A percentile compares a stretch with the other conserved stretches of the same genome.
These are phyloP conservation scores for Arthrinium puccinioides DNA, from an alignment of 2,329 filamentous ascomycete genomes.

Conservation along the genomic window DNA sequence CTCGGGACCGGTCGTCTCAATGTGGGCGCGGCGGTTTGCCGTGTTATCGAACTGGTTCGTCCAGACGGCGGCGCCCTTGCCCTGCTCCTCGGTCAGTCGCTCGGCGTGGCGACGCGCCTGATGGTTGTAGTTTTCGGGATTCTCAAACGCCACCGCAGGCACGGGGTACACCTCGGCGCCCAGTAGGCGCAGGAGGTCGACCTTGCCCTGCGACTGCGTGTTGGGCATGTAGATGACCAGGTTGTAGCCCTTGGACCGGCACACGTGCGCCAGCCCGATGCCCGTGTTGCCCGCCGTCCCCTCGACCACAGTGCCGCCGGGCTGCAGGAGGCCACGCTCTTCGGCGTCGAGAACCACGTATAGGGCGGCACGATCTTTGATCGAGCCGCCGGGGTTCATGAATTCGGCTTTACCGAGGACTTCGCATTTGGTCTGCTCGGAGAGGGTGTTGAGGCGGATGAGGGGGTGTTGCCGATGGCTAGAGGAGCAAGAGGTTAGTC, in stretches of 20 bases:
- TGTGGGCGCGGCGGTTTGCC: constrained; percentile 87
- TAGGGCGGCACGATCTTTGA: constrained; percentile 93
- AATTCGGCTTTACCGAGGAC: constrained; percentile 97
- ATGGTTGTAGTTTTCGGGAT: constrained; percentile 97
- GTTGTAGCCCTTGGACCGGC: constrained; percentile 83
- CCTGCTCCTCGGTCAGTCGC: constrained; percentile 55
- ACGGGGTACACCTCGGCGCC: constrained; percentile 96
- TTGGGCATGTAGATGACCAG: constrained; percentile 99
- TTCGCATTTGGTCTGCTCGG: constrained; percentile 85
- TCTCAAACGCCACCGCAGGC: constrained; percentile 89
- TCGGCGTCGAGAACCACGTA: constrained; percentile 94
- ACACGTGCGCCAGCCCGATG: constrained; percentile 95
- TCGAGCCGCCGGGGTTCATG: constrained; percentile 92
- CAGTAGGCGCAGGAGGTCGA: constrained; percentile 82
- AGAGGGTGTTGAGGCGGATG: constrained; percentile 82
- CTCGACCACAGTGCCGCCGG: constrained; percentile 92
- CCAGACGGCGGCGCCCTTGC: constrained; percentile 63
- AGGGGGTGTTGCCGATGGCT: constrained; percentile 99
- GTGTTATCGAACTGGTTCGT: constrained; percentile 98
- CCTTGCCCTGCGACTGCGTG: constrained; percentile 96
- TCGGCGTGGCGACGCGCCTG: constrained; percentile 90
- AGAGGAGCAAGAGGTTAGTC: constrained; percentile 1
- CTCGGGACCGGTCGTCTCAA: constrained; percentile 95
- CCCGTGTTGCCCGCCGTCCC: constrained; percentile 97
- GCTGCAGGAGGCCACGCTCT: constrained; percentile 70